A percentile compares a stretch with the other conserved stretches of the same genome.
Evolutionary conservation across 192 early-diverging fungal genomes (phyloP).

Genomic region (Coemansia sp.): DNA sequence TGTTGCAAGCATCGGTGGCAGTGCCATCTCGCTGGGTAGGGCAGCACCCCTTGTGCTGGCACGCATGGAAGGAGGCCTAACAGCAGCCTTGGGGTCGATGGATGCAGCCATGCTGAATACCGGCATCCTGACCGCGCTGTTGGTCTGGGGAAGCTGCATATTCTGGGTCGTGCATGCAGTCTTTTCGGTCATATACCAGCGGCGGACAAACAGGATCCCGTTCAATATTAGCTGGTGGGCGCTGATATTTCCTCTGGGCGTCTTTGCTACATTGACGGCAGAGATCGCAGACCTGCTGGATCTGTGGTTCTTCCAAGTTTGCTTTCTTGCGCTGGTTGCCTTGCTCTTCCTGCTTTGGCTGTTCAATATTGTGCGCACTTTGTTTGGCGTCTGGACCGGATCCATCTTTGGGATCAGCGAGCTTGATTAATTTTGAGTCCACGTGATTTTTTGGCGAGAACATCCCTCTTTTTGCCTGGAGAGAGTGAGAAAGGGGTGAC

Average conservation of each 20-base stretch:
- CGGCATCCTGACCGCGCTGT: slow-evolving; percentile 26
- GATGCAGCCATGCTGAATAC: slow-evolving; percentile 7
- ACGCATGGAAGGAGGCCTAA: neutral
- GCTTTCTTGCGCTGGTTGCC: slow-evolving; percentile 13
- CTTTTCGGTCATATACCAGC: slow-evolving; percentile 29
- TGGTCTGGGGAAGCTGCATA: slow-evolving; percentile 50
- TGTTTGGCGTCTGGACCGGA: slow-evolving; percentile 36
- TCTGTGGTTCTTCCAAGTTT: slow-evolving; percentile 17
- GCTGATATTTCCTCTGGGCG: slow-evolving; percentile 55
- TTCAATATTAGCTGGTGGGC: slow-evolving; percentile 46
- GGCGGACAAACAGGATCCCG: slow-evolving; percentile 19
- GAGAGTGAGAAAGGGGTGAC: neutral
- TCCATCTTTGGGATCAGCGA: slow-evolving; percentile 18
- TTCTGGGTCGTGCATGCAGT: slow-evolving; percentile 42
- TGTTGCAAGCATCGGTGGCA: slow-evolving; percentile 47
- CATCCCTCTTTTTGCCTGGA: neutral
- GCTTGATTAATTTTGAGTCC: neutral
- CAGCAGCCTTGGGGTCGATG: slow-evolving; percentile 10
- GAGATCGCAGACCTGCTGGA: slow-evolving; percentile 21
- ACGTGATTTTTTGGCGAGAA: neutral
- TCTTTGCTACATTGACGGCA: slow-evolving; percentile 34
- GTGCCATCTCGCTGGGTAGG: slow-evolving; percentile 15
- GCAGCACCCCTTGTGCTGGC: neutral
- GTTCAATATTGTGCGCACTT: slow-evolving; percentile 42
- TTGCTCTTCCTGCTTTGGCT: slow-evolving; percentile 33